Conservation (phyloP, 2,329 filamentous ascomycete species). For the Hyphodiscus sp. region DNA sequence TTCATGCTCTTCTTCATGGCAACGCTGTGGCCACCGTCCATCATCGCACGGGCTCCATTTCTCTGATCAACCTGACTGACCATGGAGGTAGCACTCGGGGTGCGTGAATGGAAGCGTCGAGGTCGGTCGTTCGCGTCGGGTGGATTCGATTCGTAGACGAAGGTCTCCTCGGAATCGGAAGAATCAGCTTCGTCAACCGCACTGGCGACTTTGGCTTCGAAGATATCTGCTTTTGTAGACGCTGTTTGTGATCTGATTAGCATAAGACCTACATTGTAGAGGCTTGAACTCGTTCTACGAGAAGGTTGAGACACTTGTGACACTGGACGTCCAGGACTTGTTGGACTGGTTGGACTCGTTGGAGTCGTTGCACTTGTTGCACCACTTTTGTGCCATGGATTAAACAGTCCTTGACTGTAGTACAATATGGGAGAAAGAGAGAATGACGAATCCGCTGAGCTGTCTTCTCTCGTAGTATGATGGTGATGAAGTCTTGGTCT, state of each 20-base stretch:
- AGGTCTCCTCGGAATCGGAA: constrained; percentile 96
- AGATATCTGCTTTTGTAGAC: constrained; percentile 95
- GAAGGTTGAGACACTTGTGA: constrained; percentile 25
- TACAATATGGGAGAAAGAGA: constrained; percentile 14
- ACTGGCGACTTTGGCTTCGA: constrained; percentile 93
- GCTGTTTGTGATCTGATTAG: constrained; percentile 49
- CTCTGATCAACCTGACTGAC: constrained; percentile 59
- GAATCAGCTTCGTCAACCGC: constrained; percentile 95
- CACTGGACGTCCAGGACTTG: constrained; percentile 24
- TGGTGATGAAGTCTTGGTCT: constrained; percentile 35
- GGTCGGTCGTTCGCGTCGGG: constrained; percentile 58
- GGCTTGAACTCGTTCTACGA: constrained; percentile 34
- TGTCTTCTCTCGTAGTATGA: constrained; percentile 27
- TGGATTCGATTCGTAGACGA: constrained; percentile 98
- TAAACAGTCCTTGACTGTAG: constrained; percentile 26
- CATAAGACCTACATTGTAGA: constrained; percentile 36
- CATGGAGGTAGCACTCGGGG: constrained; percentile 87
- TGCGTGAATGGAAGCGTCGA: constrained; percentile 85
- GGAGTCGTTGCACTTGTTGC: no score
- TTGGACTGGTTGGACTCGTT: no score
- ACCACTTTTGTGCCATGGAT: constrained; percentile 17
- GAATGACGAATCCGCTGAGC: constrained; percentile 12
- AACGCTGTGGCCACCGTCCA: constrained; percentile 58
- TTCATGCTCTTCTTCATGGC: constrained; percentile 91
- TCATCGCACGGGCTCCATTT: constrained; percentile 45